A percentile compares a stretch with the other conserved stretches of the same genome.
Conservation (phyloP, 768 basidiomycete species). For the Brasilioporus rufonigricans region DNA sequence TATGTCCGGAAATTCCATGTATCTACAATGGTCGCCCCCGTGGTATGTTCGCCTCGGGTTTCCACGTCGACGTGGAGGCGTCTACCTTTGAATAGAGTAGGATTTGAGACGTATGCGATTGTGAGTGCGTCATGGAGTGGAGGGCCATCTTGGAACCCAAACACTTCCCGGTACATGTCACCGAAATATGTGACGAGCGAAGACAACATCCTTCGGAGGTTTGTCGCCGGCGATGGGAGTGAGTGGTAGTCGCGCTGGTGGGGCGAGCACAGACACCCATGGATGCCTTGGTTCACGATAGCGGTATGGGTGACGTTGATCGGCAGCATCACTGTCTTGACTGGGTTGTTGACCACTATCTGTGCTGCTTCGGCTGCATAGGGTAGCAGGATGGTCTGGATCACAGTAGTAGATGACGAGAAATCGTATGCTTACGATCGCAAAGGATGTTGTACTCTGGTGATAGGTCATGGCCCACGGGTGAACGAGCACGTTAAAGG, state of each 20-base stretch:
- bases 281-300: conserved; percentile 60
- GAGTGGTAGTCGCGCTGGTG: conserved; percentile 25
- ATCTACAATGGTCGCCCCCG: conserved; percentile 81
- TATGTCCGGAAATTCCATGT: conserved; percentile 60
- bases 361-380: conserved; percentile 73
- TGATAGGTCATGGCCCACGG: conserved; percentile 11
- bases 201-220: conserved; percentile 69
- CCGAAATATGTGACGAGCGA: conserved; percentile 77
- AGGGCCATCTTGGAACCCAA: conserved; percentile 82
- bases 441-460: conserved; percentile 79
- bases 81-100: conserved; percentile 57
- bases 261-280: conserved; percentile 51
- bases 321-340: conserved; percentile 74
- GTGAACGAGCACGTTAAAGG: background rate
- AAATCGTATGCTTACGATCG: conserved; percentile 59
- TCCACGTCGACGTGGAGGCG: conserved; percentile 87
- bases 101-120: conserved; percentile 69
- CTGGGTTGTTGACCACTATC: conserved; percentile 71
- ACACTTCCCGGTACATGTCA: conserved; percentile 65
- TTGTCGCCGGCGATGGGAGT: conserved; percentile 31
- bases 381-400: background rate
- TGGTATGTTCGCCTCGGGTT: conserved; percentile 58
- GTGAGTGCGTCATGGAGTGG: conserved; percentile 88
- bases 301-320: conserved; percentile 88
- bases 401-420: background rate